Percentiles rank a stretch among this genome's conserved stretches.
Evolutionary conservation across 75 land plant species (phyloP).

Genomic region (Cupressus sempervirens): DNA sequence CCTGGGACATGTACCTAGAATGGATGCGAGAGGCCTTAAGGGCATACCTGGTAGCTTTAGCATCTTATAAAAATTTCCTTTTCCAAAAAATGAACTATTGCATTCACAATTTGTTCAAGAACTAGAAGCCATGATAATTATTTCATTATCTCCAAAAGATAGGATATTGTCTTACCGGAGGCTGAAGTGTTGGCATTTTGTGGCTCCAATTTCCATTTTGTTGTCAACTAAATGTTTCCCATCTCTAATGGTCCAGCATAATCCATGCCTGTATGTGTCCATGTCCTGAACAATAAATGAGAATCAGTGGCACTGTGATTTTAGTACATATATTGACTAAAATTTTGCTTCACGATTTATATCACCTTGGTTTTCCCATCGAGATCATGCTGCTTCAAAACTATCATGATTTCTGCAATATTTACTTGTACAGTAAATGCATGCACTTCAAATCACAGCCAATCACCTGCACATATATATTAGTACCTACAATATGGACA

Average conservation of each 20-base stretch:
- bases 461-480: not conserved
- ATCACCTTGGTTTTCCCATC: not conserved
- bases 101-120: not conserved
- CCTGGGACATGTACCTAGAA: too few relatives aligned
- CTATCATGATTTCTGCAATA: not conserved
- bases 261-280: not conserved
- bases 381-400: not conserved
- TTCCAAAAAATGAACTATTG: not conserved
- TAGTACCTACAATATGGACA: not conserved
- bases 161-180: slow-evolving; percentile 3
- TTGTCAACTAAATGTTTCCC: not conserved
- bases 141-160: not conserved
- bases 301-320: not conserved
- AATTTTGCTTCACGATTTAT: not conserved
- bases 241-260: not conserved
- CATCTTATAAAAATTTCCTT: not conserved
- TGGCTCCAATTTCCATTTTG: not conserved
- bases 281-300: not conserved
- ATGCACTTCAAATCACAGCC: not conserved
- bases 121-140: not conserved
- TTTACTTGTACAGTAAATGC: not conserved
- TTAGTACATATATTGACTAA: not conserved
- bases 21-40: too few relatives aligned
- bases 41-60: too few relatives aligned
- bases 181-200: not conserved